These are phyloP conservation scores for Aureobasidium sp. DNA, from an alignment of 2,329 filamentous ascomycete genomes.

Conservation along the genomic window DNA sequence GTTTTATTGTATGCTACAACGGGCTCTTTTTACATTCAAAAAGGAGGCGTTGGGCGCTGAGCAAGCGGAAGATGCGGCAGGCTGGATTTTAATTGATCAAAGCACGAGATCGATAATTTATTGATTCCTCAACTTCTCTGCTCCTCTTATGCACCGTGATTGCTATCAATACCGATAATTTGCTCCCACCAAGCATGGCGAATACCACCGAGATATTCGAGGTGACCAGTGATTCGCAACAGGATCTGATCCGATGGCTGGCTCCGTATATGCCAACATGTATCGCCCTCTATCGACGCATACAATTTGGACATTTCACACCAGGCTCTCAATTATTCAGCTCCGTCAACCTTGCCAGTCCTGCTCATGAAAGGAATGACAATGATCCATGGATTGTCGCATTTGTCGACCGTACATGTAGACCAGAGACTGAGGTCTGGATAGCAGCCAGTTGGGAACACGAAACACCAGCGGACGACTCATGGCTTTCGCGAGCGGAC, in stretches of 20 bases:
- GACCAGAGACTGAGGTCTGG: constrained; percentile 59
- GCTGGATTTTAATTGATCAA: neutral
- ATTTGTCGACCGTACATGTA: constrained; percentile 54
- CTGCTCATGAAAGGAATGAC: neutral
- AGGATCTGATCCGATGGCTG: constrained; percentile 42
- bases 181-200: neutral
- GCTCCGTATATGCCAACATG: constrained; percentile 49
- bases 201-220: neutral
- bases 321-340: constrained; percentile 38
- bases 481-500: neutral
- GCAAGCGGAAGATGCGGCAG: neutral
- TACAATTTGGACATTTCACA: constrained; percentile 50
- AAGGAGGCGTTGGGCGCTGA: constrained; percentile 11
- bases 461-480: neutral
- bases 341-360: constrained; percentile 25
- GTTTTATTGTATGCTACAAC: neutral
- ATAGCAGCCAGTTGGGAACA: constrained; percentile 42
- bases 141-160: neutral
- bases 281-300: constrained; percentile 54
- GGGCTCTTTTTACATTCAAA: neutral
- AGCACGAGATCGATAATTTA: constrained; percentile 9
- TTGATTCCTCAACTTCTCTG: constrained; percentile 1
- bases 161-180: neutral
- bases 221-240: neutral
- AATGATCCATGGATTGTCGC: constrained; percentile 43